Percentiles rank a stretch among this genome's conserved stretches.
Conservation (phyloP, 345 rosid species). For the Populus alba region DNA sequence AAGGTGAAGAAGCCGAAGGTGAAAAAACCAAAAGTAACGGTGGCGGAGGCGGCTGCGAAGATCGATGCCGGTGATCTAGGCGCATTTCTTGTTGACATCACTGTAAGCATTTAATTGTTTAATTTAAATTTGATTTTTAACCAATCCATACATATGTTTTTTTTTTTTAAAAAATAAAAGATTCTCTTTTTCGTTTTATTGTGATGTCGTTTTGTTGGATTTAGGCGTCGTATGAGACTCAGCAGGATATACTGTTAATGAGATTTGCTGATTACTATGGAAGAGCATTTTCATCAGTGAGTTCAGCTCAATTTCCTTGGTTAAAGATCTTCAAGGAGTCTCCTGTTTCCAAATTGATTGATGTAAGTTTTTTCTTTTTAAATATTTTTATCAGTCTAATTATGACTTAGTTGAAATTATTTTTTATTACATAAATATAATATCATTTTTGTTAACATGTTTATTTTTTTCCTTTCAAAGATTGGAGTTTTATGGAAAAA, state of each 20-base stretch:
- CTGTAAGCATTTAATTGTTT: conserved; percentile 24
- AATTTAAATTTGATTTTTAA: too few species aligned
- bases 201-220: conserved; percentile 1
- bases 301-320: conserved; percentile 63
- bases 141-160: not conserved
- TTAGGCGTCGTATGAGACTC: conserved; percentile 47
- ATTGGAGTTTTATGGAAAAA: not conserved
- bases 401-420: not conserved
- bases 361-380: conserved; percentile 32
- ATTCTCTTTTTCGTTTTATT: not conserved
- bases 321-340: conserved; percentile 56
- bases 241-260: conserved; percentile 63
- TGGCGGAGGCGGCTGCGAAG: conserved; percentile 63
- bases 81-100: conserved; percentile 47
- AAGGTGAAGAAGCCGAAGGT: conserved; percentile 62
- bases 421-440: not conserved
- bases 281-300: conserved; percentile 50
- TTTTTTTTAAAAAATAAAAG: not conserved
- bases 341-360: conserved; percentile 48
- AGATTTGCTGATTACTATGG: conserved; percentile 71
- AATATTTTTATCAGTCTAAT: not conserved
- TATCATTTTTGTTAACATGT: not conserved
- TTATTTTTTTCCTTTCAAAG: not conserved
- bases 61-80: conserved; percentile 51
- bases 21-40: conserved; percentile 68